Base-by-base conservation (phyloP, 805 yeast genomes). In the Candida xiaguanensis region DNA sequence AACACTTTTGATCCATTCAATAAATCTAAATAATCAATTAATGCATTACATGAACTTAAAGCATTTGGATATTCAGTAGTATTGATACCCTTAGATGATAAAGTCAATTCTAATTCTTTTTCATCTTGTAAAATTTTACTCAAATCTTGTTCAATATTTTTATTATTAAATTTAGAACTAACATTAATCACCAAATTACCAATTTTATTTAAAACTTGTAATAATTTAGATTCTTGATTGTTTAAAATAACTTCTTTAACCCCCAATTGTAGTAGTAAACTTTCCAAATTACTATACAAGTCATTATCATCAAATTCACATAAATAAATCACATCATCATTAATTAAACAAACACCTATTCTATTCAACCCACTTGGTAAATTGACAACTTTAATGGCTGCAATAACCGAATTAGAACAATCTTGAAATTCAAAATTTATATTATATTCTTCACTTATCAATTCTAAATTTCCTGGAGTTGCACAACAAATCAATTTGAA, bases 391-490 rank as follows among this genome's bases (percentile, higher is more conserved):
- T 65, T 68, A 26, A 69, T 48, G n/a, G 62, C 59, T 2, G 72
- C 73, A 29, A 67, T 60, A 30, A 65, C 53, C 2, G 74, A 72
- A 16, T 58, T 55, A 4, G 70, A 61, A 34, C 67, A 64, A 46
- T 67, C 72, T 25, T 51, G 53, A 44, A 88, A 67, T 48, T 86
- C 96, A 34, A 67, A 49, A 38, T 65, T 65, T 15, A 66, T 52
- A 5, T 62, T 65, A 45, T 67, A 68, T 35, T 59, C 65, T 34
- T 49, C 53, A 6, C 65, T 51, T 33, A 67, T 49, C 7, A 47
- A 80, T 42, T 82, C 85, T 36, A 90, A 64, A 59, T 93, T 90
- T 5, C 99, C 99, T 0, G 98, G 97, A 1, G 95, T 82, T 0
- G 96, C 96, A 31, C 71, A 63, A 41, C 67, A 74, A 46, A 65